Percentiles rank a stretch among this genome's conserved stretches.
Conservation (phyloP, 345 rosid genomes). For the Erodium maritimum region DNA sequence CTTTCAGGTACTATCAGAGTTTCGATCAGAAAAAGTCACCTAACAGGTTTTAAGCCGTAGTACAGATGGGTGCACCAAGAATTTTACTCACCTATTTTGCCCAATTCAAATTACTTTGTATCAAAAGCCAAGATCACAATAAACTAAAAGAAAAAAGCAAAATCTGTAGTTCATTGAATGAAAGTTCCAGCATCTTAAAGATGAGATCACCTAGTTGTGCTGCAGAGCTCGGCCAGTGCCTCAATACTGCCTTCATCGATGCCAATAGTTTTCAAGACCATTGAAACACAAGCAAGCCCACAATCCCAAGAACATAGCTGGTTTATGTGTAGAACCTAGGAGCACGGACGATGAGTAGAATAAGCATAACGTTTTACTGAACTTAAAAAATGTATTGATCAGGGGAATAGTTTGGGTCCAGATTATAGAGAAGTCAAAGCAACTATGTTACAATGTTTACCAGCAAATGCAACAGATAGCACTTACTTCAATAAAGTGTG, state of each 20-base stretch:
- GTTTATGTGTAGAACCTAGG: neutral
- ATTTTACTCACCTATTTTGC: neutral
- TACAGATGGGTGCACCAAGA: neutral
- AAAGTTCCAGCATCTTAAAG: neutral
- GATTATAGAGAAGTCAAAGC: neutral
- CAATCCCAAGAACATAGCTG: slow-evolving; percentile 63
- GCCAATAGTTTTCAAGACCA: slow-evolving; percentile 75
- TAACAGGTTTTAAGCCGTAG: neutral
- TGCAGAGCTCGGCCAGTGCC: slow-evolving; percentile 52
- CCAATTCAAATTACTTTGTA: neutral
- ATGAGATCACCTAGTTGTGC: slow-evolving; percentile 57
- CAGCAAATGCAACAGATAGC: slow-evolving; percentile 1
- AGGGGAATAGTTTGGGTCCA: slow-evolving; percentile 6
- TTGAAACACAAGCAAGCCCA: slow-evolving; percentile 83
- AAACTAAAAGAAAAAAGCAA: slow-evolving; percentile 2
- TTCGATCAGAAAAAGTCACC: neutral
- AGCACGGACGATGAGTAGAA: neutral
- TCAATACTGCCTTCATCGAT: slow-evolving; percentile 38
- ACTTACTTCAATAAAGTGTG: neutral
- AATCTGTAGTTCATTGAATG: neutral
- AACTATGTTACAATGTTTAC: neutral
- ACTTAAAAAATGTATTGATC: slow-evolving; percentile 48
- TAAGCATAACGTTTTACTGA: slow-evolving; percentile 11
- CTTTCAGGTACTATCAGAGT: neutral
- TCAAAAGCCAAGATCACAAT: neutral